A percentile compares a stretch with the other conserved stretches of the same genome.
phyloP scores from a whole-genome alignment of 2,329 filamentous ascomycete genomes.

The Coleophoma eucalyptorum region DNA sequence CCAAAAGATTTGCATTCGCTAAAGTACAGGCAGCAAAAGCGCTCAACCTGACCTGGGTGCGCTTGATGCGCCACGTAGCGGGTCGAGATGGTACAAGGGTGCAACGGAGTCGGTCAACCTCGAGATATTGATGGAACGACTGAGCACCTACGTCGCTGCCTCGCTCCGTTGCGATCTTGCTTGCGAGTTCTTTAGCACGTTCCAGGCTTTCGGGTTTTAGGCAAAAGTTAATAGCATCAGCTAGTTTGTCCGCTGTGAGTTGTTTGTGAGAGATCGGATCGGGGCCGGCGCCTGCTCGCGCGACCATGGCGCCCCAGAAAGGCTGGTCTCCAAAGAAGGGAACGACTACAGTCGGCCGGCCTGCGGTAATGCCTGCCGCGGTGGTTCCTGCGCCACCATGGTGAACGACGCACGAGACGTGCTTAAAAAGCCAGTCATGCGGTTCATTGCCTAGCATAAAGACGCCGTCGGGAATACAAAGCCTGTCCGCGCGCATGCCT shows the following conservation, averaged over 20 bases:
- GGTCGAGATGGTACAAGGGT: slow-evolving; percentile 59
- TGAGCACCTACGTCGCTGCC: slow-evolving; percentile 41
- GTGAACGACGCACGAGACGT: slow-evolving; percentile 75
- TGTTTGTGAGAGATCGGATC: slow-evolving; percentile 63
- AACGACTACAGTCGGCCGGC: slow-evolving; percentile 73
- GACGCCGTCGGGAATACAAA: slow-evolving; percentile 56
- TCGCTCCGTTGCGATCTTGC: slow-evolving; percentile 58
- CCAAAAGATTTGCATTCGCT: slow-evolving; percentile 56
- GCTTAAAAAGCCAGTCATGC: slow-evolving; percentile 82
- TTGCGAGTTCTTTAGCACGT: slow-evolving; percentile 42
- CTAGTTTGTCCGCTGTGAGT: slow-evolving; percentile 61
- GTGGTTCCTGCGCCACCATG: slow-evolving; percentile 84
- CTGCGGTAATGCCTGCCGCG: slow-evolving; percentile 72
- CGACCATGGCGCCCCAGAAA: slow-evolving; percentile 75
- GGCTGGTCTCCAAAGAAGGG: slow-evolving; percentile 61
- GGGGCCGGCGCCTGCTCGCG: slow-evolving; percentile 65
- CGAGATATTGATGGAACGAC: slow-evolving; percentile 63
- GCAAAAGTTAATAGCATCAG: slow-evolving; percentile 55
- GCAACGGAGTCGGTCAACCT: slow-evolving; percentile 61
- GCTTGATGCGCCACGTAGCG: slow-evolving; percentile 70
- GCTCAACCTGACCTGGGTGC: slow-evolving; percentile 64
- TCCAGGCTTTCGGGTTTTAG: slow-evolving; percentile 57
- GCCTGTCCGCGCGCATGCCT: slow-evolving; percentile 67
- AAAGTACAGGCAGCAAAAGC: slow-evolving; percentile 66
- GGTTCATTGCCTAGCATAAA: too few species aligned